Evolutionary conservation across 2,329 filamentous ascomycete species (phyloP).

Genomic region (Paecilomyces sp.): DNA sequence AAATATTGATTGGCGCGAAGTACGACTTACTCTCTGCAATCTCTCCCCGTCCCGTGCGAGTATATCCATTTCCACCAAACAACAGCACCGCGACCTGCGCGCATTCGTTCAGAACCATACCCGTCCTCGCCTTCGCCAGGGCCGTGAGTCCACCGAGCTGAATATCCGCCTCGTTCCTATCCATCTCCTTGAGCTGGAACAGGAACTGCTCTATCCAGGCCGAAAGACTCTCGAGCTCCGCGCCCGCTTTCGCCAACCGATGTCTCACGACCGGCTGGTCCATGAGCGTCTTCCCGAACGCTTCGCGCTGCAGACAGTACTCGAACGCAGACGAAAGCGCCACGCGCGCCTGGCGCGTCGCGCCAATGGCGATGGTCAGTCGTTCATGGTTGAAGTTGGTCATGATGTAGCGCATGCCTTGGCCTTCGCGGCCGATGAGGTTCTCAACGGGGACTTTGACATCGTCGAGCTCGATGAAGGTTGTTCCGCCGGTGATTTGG

Average conservation of each 20-base stretch:
- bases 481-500: conserved; percentile 60
- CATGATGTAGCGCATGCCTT: conserved; percentile 69
- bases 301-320: conserved; percentile 59
- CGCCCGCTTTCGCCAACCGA: conserved; percentile 63
- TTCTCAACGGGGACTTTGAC: conserved; percentile 65
- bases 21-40: conserved; percentile 57
- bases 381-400: conserved; percentile 77
- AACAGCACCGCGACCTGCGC: conserved; percentile 62
- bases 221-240: conserved; percentile 61
- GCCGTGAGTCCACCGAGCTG: conserved; percentile 66
- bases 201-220: conserved; percentile 67
- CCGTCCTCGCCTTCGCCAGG: conserved; percentile 64
- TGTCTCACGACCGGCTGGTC: conserved; percentile 69
- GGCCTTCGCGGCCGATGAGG: conserved; percentile 61
- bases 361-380: conserved; percentile 57
- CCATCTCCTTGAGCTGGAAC: conserved; percentile 59
- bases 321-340: conserved; percentile 54
- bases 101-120: conserved; percentile 65
- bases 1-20: conserved; percentile 2
- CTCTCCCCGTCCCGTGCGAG: conserved; percentile 62
- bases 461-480: conserved; percentile 69
- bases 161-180: conserved; percentile 37
- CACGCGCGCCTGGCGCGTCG: conserved; percentile 56
- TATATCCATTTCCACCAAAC: conserved; percentile 69
- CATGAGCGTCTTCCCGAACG: conserved; percentile 61